Evolutionary conservation across 192 early-diverging fungal genomes (phyloP), one percentile per base, ranked within the genome.

Genomic region (Linnemannia zychae): DNA sequence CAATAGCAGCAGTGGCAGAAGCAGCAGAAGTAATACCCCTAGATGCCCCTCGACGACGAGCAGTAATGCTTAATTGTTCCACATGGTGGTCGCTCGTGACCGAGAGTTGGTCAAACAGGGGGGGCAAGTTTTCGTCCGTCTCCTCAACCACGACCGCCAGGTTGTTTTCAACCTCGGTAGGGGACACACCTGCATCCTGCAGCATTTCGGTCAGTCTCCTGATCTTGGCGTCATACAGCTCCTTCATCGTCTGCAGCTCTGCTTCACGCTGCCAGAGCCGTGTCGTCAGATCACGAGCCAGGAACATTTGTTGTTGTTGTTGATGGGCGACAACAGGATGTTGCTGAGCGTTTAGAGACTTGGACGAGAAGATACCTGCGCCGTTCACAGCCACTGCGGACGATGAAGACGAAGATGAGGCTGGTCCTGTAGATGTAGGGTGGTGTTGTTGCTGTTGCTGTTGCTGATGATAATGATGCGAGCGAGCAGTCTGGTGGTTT

Each of bases 221-320:
- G 22, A 85, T 85, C 40, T 85, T 85, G 12, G 83, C 83, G 28
- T 85, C 83, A 44, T 85, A 85, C 33, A 79, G 83, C 17, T 85
- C 83, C 49, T 85, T 85, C 83, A 85, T 85, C 1, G 77, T 79
- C 46, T 85, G 83, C 2, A 85, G 70, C 33, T 85, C 83, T 7
- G 83, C 83, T 65, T 85, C 83, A 37, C 83, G 83, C 38, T 85
- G 83, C 83, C 83, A 85, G 22, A 85, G 63, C 11, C 83, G 83
- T 13, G 83, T 85, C n/a, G 77, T 85, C 69, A 85, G 46, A 60
- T 85, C 83, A 44, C 83, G 77, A 34, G 83, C 78, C 18, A 85
- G 48, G 0, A 71, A 82, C 6, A 82, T 34, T 52, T 76, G 81
- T 63, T 33, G 57, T 31, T n/a, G 57, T 31, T 63, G 57, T 15